A percentile compares a stretch with the other conserved stretches of the same genome.
Conservation (phyloP, 23 red algal species). For the Cyanidioschyzon merolae region DNA sequence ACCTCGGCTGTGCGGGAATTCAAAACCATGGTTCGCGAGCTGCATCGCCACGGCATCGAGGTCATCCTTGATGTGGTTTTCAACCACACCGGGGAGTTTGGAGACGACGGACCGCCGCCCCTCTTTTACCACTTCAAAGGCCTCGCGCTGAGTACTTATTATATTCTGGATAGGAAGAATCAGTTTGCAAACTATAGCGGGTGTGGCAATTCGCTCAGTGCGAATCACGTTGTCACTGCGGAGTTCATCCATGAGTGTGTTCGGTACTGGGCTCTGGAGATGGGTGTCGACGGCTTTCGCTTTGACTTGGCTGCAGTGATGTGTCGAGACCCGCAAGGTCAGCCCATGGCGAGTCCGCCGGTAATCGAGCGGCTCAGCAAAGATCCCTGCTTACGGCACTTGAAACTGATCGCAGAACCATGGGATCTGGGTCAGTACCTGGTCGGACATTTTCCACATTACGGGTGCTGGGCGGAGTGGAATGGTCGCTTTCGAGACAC, state of each 20-base stretch:
- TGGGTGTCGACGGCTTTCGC: slow-evolving; percentile 95
- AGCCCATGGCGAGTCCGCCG: slow-evolving; percentile 36
- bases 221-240: slow-evolving; percentile 61
- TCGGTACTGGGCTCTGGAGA: slow-evolving; percentile 76
- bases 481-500: slow-evolving; percentile 91
- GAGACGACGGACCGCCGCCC: slow-evolving; percentile 43
- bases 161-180: slow-evolving; percentile 38
- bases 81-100: slow-evolving; percentile 98
- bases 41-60: slow-evolving; percentile 93
- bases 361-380: slow-evolving; percentile 68
- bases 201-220: slow-evolving; percentile 83
- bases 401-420: slow-evolving; percentile 93
- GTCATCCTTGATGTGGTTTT: slow-evolving; percentile 96
- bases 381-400: slow-evolving; percentile 59
- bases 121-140: slow-evolving; percentile 65
- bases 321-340: slow-evolving; percentile 47
- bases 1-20: slow-evolving; percentile 44
- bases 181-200: slow-evolving; percentile 71
- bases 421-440: slow-evolving; percentile 93
- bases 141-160: slow-evolving; percentile 68
- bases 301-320: slow-evolving; percentile 83
- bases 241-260: slow-evolving; percentile 70
- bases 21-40: slow-evolving; percentile 82
- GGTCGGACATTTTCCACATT: slow-evolving; percentile 91
- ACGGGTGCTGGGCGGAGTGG: slow-evolving; percentile 91